phyloP scores from a whole-genome alignment of 2,329 filamentous ascomycete genomes.

The Hypoxylon sp. region DNA sequence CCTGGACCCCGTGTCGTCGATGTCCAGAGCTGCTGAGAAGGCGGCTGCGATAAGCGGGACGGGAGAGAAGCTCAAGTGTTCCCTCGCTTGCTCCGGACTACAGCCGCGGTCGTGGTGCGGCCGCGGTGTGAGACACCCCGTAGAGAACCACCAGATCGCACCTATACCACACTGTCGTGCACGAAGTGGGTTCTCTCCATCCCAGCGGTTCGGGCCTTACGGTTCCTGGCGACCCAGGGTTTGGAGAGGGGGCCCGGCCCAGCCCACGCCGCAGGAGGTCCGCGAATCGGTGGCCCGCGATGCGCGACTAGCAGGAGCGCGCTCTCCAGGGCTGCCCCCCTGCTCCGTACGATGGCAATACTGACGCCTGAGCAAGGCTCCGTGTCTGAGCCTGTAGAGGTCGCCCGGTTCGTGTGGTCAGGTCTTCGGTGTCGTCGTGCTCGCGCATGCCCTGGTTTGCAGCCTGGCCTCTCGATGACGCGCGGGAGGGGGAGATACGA shows the following conservation, averaged over 20 bases:
- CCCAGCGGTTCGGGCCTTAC: neutral
- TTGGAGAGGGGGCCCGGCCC: neutral
- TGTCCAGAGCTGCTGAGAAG: neutral
- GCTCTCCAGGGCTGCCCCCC: neutral
- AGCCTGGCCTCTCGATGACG: neutral
- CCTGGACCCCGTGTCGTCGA: constrained; percentile 3
- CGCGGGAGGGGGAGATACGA: too few relatives aligned
- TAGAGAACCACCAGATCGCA: neutral
- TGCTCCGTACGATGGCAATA: neutral
- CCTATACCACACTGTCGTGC: neutral
- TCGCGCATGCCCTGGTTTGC: neutral
- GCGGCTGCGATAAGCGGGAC: neutral
- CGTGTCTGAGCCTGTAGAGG: neutral
- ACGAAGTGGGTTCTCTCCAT: neutral
- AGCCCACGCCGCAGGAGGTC: neutral
- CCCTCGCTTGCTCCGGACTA: constrained; percentile 8
- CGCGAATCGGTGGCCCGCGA: constrained; percentile 2
- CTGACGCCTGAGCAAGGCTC: neutral
- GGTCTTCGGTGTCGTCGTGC: neutral
- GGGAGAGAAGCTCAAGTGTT: constrained; percentile 25
- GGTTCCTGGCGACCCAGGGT: neutral
- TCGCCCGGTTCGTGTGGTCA: neutral
- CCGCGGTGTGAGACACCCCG: constrained; percentile 8
- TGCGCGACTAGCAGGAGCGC: constrained; percentile 2
- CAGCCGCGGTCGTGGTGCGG: neutral